Conservation (phyloP, 805 yeast genomes). For the Tetrapisispora pingtungensis region DNA sequence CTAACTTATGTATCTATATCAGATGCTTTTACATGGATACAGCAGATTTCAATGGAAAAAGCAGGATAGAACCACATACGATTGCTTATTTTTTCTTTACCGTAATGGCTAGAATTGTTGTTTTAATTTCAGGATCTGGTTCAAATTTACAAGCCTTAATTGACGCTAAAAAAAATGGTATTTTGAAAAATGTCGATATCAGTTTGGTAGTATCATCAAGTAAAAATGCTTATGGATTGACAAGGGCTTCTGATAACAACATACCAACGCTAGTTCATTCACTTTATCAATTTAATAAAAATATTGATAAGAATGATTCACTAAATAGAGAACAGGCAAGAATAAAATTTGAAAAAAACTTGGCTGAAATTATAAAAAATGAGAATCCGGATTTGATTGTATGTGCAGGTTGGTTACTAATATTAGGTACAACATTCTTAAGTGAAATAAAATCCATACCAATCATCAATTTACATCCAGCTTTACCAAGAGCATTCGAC, state of each 20-base stretch:
- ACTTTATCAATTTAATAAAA: slow-evolving; percentile 63
- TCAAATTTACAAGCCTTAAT: slow-evolving; percentile 93
- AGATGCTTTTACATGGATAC: too few relatives aligned
- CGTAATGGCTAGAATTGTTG: slow-evolving; percentile 35
- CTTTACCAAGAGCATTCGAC: slow-evolving; percentile 93
- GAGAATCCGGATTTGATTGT: slow-evolving; percentile 77
- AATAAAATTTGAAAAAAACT: slow-evolving; percentile 62
- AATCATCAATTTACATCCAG: slow-evolving; percentile 92
- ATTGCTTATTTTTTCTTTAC: too few relatives aligned
- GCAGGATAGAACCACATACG: too few relatives aligned
- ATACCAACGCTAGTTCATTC: slow-evolving; percentile 70
- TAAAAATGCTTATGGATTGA: slow-evolving; percentile 76
- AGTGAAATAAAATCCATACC: slow-evolving; percentile 57
- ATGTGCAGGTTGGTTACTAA: slow-evolving; percentile 98
- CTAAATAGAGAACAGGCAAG: slow-evolving; percentile 52
- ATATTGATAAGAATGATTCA: slow-evolving; percentile 59
- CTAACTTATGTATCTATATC: too few relatives aligned
- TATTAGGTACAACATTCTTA: slow-evolving; percentile 69
- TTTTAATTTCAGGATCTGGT: slow-evolving; percentile 89
- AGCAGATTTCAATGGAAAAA: too few relatives aligned
- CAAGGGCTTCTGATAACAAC: slow-evolving; percentile 57
- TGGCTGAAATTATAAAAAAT: slow-evolving; percentile 55
- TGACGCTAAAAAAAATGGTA: slow-evolving; percentile 43
- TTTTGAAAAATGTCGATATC: slow-evolving; percentile 41
- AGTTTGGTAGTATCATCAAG: slow-evolving; percentile 78